phyloP scores from a whole-genome alignment of 1,284 basidiomycete genomes.

The Mixia osmundae region DNA sequence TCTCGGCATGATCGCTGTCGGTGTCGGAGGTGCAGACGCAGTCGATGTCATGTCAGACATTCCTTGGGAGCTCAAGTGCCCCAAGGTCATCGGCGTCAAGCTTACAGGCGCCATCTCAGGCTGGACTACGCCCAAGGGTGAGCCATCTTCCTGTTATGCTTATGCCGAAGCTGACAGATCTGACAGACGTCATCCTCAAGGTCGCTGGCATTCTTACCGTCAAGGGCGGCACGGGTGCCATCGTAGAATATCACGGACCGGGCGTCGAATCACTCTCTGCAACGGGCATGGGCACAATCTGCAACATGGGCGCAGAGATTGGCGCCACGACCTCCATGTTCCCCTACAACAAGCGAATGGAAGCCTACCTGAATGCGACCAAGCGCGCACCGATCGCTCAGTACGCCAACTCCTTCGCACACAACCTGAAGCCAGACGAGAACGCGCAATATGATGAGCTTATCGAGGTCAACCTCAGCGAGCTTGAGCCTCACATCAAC shows the following conservation, averaged over 20 bases:
- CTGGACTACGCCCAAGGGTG: slow-evolving; percentile 95
- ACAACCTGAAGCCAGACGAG: slow-evolving; percentile 78
- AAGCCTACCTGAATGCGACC: slow-evolving; percentile 75
- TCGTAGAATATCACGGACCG: slow-evolving; percentile 80
- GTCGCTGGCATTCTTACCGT: slow-evolving; percentile 92
- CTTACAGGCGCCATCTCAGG: slow-evolving; percentile 83
- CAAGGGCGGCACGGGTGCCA: slow-evolving; percentile 92
- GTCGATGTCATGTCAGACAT: slow-evolving; percentile 96
- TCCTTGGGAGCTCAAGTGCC: slow-evolving; percentile 98
- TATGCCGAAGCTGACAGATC: slow-evolving; percentile 2
- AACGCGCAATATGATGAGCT: slow-evolving; percentile 80
- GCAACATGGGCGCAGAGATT: slow-evolving; percentile 99
- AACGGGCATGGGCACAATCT: slow-evolving; percentile 98
- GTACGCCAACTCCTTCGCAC: slow-evolving; percentile 70
- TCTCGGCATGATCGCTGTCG: slow-evolving; percentile 95
- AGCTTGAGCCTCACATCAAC: slow-evolving; percentile 98
- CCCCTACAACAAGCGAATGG: slow-evolving; percentile 95
- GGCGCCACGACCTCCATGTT: slow-evolving; percentile 96
- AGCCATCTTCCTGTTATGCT: slow-evolving; percentile 3
- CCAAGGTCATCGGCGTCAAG: slow-evolving; percentile 95
- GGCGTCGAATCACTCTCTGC: slow-evolving; percentile 90
- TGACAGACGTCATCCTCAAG: slow-evolving; percentile 75
- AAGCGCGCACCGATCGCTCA: slow-evolving; percentile 53
- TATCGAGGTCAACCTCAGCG: slow-evolving; percentile 84
- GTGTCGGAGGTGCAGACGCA: slow-evolving; percentile 97